A percentile compares a stretch with the other conserved stretches of the same genome.
These are phyloP conservation scores for Deuterostichococcus epilithicus DNA, from an alignment of 139 green algal species.

Conservation along the genomic window DNA sequence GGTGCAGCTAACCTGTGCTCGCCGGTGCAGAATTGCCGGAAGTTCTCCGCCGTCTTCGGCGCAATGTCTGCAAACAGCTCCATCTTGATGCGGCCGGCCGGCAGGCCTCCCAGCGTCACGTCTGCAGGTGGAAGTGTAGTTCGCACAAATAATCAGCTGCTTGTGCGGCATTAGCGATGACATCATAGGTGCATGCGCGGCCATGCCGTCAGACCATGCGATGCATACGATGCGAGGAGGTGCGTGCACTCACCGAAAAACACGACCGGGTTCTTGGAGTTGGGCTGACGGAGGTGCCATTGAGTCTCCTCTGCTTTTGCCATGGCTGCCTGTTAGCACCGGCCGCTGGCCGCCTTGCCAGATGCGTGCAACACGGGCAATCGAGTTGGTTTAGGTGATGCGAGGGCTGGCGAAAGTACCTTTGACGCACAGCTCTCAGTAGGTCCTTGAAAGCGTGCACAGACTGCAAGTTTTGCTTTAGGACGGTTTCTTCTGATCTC, in stretches of 20 bases:
- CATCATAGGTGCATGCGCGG: neutral
- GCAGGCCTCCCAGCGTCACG: constrained; percentile 74
- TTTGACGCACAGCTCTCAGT: too few species aligned
- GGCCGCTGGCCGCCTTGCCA: too few species aligned
- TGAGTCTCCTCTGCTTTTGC: constrained; percentile 17
- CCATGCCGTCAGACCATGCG: neutral
- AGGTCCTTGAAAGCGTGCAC: too few species aligned
- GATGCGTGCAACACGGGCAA: too few species aligned
- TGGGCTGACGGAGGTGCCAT: constrained; percentile 75
- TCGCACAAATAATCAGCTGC: neutral
- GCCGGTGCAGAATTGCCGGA: constrained; percentile 91
- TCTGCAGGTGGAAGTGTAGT: constrained; percentile 48
- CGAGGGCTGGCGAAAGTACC: too few species aligned
- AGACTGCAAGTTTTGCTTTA: too few species aligned
- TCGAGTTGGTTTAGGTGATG: too few species aligned
- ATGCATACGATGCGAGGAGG: neutral
- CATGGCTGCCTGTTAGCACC: too few species aligned
- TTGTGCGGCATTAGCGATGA: too few species aligned
- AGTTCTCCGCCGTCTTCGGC: constrained; percentile 87
- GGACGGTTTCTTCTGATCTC: too few species aligned
- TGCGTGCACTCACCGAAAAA: constrained; percentile 77
- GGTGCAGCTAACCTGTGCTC: constrained; percentile 64
- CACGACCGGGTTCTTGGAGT: constrained; percentile 80
- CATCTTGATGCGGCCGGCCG: constrained; percentile 81
- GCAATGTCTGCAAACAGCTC: constrained; percentile 88